These are phyloP conservation scores for Solanum tacnaense DNA, from an alignment of 257 asterid genomes.

Conservation along the genomic window DNA sequence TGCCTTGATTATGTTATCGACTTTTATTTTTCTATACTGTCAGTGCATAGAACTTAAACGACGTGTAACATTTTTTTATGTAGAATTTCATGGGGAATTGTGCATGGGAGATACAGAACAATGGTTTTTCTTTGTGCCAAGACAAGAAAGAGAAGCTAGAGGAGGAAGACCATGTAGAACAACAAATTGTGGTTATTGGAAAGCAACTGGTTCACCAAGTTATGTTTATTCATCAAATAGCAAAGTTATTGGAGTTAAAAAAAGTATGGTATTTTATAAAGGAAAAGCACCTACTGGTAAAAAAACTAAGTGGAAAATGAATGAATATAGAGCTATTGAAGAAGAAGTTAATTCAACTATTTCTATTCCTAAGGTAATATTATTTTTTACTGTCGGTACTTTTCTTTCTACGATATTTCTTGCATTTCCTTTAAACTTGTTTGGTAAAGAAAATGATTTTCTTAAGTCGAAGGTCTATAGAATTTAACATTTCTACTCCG, in stretches of 20 bases:
- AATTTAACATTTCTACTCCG: neutral
- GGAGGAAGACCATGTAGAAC: constrained; percentile 71
- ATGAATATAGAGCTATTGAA: constrained; percentile 62
- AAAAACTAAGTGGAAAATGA: constrained; percentile 76
- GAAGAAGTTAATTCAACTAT: constrained; percentile 7
- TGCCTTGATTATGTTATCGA: neutral
- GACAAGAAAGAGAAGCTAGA: constrained; percentile 55
- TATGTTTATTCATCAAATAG: constrained; percentile 50
- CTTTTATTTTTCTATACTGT: no score
- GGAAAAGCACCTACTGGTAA: constrained; percentile 71
- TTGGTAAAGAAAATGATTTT: neutral
- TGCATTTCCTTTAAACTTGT: neutral
- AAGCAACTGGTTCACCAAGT: constrained; percentile 76
- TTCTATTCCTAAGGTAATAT: constrained; percentile 35
- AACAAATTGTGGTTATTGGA: constrained; percentile 71
- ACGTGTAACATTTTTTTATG: neutral
- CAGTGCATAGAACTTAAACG: neutral
- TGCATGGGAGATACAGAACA: constrained; percentile 66
- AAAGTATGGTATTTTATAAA: constrained; percentile 65
- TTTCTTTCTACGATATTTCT: neutral
- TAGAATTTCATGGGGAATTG: constrained; percentile 52
- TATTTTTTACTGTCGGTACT: neutral
- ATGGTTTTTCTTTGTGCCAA: constrained; percentile 71
- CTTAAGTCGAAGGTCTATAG: neutral
- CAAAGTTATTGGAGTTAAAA: constrained; percentile 60